Percentiles rank a stretch among this genome's conserved stretches.
phyloP scores from a whole-genome alignment of 164 flowering plant species.

The Liquidambar formosana region DNA sequence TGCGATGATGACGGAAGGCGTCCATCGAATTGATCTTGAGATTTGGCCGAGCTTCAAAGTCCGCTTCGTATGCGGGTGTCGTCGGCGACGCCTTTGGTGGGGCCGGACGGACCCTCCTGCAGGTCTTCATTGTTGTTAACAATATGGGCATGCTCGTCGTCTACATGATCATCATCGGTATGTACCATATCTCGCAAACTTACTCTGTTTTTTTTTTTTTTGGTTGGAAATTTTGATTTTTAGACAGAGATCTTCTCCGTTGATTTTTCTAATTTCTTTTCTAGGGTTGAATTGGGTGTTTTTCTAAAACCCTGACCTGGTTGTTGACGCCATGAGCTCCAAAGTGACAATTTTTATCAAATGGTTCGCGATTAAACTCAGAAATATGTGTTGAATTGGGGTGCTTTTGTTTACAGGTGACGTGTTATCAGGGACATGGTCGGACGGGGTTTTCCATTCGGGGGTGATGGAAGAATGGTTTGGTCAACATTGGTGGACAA shows the following conservation, averaged over 20 bases:
- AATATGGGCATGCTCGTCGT: conserved; percentile 75
- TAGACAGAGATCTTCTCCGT: no score
- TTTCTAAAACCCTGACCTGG: background rate
- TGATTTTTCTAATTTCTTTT: no score
- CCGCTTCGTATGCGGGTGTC: conserved; percentile 51
- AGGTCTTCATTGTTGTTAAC: conserved; percentile 58
- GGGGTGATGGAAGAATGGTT: conserved; percentile 88
- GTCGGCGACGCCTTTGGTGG: conserved; percentile 64
- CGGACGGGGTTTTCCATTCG: conserved; percentile 55
- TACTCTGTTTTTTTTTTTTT: background rate
- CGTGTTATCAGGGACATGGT: conserved; percentile 76
- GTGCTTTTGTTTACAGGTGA: conserved; percentile 53
- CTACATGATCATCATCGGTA: conserved; percentile 91
- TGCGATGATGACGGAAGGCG: conserved; percentile 46
- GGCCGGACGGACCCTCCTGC: conserved; percentile 48
- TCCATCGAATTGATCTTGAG: conserved; percentile 63
- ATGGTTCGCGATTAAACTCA: no score
- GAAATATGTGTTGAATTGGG: background rate
- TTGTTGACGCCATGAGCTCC: background rate
- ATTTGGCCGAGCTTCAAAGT: conserved; percentile 48
- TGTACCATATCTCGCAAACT: no score
- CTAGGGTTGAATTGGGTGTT: background rate
- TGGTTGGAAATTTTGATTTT: no score
- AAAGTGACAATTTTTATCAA: background rate
- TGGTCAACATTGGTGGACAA: conserved; percentile 81